A percentile compares a stretch with the other conserved stretches of the same genome.
Evolutionary conservation across 306 rosid species (phyloP).

Genomic region (Dryas alaskensis): DNA sequence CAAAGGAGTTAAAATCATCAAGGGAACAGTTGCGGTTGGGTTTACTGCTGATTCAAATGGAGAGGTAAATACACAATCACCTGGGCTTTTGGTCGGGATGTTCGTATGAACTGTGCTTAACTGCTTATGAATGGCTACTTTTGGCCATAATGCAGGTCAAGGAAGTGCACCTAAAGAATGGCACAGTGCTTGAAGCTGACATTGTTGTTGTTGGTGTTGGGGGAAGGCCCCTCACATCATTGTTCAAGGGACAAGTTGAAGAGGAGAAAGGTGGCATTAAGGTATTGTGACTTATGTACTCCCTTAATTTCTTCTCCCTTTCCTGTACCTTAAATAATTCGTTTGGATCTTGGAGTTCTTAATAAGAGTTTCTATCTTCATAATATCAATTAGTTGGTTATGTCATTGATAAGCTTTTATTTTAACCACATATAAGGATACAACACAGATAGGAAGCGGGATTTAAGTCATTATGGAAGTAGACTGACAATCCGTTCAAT

Average conservation of each 20-base stretch:
- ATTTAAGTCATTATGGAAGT: not conserved
- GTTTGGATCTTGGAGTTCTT: not conserved
- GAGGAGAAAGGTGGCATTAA: conserved; percentile 94
- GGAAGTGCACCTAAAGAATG: conserved; percentile 92
- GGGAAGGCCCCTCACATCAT: conserved; percentile 67
- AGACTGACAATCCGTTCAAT: too few species aligned
- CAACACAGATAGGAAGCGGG: not conserved
- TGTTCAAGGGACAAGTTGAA: conserved; percentile 94
- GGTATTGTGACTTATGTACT: conserved; percentile 37
- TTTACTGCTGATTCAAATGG: conserved; percentile 68
- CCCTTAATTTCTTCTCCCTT: not conserved
- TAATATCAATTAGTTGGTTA: not conserved
- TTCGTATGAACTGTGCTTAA: not conserved
- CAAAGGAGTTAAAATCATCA: conserved; percentile 76
- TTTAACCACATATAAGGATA: not conserved
- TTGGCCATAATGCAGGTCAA: conserved; percentile 58
- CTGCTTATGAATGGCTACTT: not conserved
- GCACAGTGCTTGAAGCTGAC: conserved; percentile 83
- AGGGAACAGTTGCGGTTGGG: conserved; percentile 91
- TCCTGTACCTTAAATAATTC: not conserved
- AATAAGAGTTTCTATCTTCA: not conserved
- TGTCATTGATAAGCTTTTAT: not conserved
- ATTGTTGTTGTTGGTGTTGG: conserved; percentile 97
- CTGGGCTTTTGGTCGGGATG: not conserved
- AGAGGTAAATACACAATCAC: conserved; percentile 52